phyloP scores from a whole-genome alignment of 108 stramenopile species.

The Nannochloropsis gaditana region DNA sequence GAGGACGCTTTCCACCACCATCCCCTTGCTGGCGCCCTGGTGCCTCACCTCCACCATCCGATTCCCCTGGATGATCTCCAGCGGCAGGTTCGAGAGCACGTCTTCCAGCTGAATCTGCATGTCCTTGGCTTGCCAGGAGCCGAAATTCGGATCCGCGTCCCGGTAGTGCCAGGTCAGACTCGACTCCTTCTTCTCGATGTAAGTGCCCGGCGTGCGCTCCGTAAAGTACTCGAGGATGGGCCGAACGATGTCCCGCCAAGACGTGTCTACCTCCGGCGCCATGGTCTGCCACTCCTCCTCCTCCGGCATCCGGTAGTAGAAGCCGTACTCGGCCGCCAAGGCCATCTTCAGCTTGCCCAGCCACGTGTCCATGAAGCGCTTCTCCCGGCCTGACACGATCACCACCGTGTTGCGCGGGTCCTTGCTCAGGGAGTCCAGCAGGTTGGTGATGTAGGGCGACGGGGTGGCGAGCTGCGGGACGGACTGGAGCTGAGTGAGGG shows the following conservation, averaged over 20 bases:
- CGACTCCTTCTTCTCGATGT: conserved; percentile 51
- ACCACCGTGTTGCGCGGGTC: conserved; percentile 41
- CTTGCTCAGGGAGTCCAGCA: conserved; percentile 34
- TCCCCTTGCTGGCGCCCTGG: conserved; percentile 46
- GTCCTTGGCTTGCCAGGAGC: conserved; percentile 47
- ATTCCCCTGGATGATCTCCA: conserved; percentile 50
- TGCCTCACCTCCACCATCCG: conserved; percentile 51
- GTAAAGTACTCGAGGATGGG: conserved; percentile 50
- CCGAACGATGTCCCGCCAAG: conserved; percentile 44
- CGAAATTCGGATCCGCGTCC: conserved; percentile 13
- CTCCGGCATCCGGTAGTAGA: conserved; percentile 49
- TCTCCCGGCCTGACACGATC: conserved; percentile 39
- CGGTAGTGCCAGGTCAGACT: conserved; percentile 51
- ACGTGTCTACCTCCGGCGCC: conserved; percentile 41
- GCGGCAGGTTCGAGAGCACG: conserved; percentile 41
- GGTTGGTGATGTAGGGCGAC: conserved; percentile 26
- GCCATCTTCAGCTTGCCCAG: conserved; percentile 41
- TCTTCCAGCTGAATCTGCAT: conserved; percentile 54
- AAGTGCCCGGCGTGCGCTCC: conserved; percentile 49
- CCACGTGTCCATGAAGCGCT: conserved; percentile 49
- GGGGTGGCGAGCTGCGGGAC: conserved; percentile 47
- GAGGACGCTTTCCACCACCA: conserved; percentile 40
- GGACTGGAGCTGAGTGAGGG: conserved; percentile 44
- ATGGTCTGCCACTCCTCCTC: conserved; percentile 39
- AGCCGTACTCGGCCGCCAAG: conserved; percentile 49